Evolutionary conservation across 805 yeast species (phyloP).

Genomic region (Metschnikowia dekortorum): DNA sequence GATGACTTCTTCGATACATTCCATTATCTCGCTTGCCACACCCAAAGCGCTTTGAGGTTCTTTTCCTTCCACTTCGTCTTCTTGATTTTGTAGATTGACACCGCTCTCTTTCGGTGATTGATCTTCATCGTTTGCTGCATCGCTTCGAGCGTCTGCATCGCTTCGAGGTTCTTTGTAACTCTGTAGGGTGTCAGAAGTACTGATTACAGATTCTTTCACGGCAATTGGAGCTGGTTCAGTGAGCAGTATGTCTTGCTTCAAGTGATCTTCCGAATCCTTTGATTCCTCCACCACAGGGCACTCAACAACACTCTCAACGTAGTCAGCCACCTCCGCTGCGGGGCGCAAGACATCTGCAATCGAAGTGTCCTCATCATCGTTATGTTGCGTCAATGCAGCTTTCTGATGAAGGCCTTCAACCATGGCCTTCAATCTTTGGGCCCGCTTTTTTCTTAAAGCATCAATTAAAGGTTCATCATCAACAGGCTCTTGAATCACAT

Average conservation of each 20-base stretch:
- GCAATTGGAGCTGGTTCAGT: not conserved
- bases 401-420: not conserved
- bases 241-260: not conserved
- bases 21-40: not conserved
- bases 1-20: not conserved
- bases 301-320: not conserved
- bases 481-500: constrained; percentile 1
- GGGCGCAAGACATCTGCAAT: not conserved
- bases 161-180: not conserved
- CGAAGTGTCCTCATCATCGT: not conserved
- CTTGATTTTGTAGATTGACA: not conserved
- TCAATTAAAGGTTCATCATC: not conserved
- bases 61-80: not conserved
- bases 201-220: not conserved
- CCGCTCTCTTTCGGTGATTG: not conserved
- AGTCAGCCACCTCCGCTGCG: not conserved
- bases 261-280: not conserved
- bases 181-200: not conserved
- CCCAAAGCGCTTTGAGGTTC: not conserved
- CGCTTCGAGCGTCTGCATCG: not conserved
- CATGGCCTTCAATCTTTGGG: not conserved
- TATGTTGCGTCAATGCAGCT: not conserved
- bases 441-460: not conserved
- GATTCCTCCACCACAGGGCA: not conserved
- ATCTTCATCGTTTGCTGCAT: not conserved